Conservation (phyloP, 495 filamentous ascomycete genomes). For the Daldinia childiae region DNA sequence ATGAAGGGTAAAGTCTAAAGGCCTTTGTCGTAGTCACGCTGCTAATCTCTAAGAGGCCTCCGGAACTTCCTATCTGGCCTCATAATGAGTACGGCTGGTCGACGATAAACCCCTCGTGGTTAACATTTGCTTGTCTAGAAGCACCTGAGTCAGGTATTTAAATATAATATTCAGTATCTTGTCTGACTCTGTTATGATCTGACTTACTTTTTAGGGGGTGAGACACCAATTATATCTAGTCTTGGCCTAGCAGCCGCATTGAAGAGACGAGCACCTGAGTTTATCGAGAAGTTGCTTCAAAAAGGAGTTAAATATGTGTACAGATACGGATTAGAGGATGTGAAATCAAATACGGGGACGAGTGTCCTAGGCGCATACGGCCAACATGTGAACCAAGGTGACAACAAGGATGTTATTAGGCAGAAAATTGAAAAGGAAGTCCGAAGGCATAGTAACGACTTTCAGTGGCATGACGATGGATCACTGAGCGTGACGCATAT, state of each 20-base stretch:
- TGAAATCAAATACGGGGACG: slow-evolving; percentile 32
- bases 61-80: slow-evolving; percentile 42
- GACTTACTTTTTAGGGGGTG: not conserved
- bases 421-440: not conserved
- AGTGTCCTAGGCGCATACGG: not conserved
- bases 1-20: not conserved
- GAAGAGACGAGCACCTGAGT: slow-evolving; percentile 33
- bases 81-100: slow-evolving; percentile 45
- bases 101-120: slow-evolving; percentile 41
- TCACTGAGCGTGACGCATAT: slow-evolving; percentile 42
- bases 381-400: not conserved
- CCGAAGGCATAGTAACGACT: slow-evolving; percentile 13
- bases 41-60: slow-evolving; percentile 16
- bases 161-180: not conserved
- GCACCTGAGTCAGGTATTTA: slow-evolving; percentile 29
- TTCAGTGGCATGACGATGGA: slow-evolving; percentile 44
- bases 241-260: slow-evolving; percentile 32
- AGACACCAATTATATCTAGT: not conserved
- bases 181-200: not conserved
- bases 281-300: slow-evolving; percentile 32
- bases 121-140: slow-evolving; percentile 38
- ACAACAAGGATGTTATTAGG: not conserved
- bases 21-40: not conserved
- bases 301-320: slow-evolving; percentile 44
- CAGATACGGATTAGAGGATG: slow-evolving; percentile 38